phyloP scores from a whole-genome alignment of 2,329 filamentous ascomycete species.

The Plenodomus tracheiphilus region DNA sequence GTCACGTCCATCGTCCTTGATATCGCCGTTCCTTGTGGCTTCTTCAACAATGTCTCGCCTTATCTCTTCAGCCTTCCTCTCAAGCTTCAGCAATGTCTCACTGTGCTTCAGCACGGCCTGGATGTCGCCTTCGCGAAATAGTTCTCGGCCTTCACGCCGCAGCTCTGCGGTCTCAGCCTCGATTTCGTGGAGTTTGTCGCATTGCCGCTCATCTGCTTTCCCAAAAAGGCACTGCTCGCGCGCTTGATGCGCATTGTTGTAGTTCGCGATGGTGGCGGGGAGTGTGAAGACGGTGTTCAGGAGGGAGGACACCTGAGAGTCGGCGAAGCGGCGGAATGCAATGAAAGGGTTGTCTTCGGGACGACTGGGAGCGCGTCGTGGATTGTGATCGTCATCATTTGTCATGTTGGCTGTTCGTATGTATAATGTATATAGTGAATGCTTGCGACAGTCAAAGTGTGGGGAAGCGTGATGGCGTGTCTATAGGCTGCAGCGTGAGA shows the following conservation, averaged over 20 bases:
- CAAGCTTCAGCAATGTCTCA: constrained; percentile 36
- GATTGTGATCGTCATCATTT: constrained; percentile 19
- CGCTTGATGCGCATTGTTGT: constrained; percentile 34
- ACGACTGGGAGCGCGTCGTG: constrained; percentile 16
- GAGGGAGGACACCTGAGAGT: constrained; percentile 60
- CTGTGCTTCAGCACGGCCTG: constrained; percentile 34
- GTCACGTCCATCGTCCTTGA: constrained; percentile 1
- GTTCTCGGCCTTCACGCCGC: constrained; percentile 28
- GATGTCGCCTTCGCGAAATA: constrained; percentile 31
- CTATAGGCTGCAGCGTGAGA: too few species aligned
- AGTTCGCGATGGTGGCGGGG: constrained; percentile 35
- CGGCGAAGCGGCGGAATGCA: constrained; percentile 63
- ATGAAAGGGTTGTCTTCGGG: constrained; percentile 58
- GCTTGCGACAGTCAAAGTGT: too few species aligned
- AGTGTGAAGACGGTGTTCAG: constrained; percentile 56
- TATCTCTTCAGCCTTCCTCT: constrained; percentile 29
- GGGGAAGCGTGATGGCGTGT: constrained; percentile 8
- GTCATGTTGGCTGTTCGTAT: constrained; percentile 23
- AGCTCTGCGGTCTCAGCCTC: constrained; percentile 24
- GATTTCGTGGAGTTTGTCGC: constrained; percentile 28
- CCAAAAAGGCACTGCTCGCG: constrained; percentile 39
- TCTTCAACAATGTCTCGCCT: constrained; percentile 27
- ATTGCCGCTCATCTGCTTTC: constrained; percentile 31
- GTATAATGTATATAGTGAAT: too few species aligned
- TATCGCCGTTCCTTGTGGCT: background rate